Base-by-base conservation (phyloP, 495 filamentous ascomycete species). In the Talaromyces trachyspermus region DNA sequence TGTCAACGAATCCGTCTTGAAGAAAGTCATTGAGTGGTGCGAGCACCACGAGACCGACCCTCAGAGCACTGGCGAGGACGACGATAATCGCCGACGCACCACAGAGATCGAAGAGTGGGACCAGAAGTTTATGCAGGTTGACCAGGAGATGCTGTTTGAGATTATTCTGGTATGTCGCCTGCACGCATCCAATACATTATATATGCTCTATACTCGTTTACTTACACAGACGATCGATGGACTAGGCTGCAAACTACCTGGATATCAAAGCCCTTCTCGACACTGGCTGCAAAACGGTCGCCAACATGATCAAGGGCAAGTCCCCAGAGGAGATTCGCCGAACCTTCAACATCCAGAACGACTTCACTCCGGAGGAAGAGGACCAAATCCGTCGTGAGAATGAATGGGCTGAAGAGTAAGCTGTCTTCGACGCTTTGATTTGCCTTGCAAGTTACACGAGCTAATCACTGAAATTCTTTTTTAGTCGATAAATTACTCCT, bases 21-120 rank as follows among this genome's bases (percentile, higher is more conserved):
- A 80, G 62, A 98, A 98, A 70, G 92, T 98, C 27, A 80, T 97
- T 58, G 94, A 96, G 62, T 98, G 92, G 92, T 97, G 92, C 65
- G 78, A 81, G 53, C 89, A 97, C 59, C 92, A 98, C 79, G 84
- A 85, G 63, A 78, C 78, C 57, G 92, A 98, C 63, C 86, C 92
- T 36, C 77, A 81, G 14, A 73, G 79, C 32, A 72, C 79, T 44
- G 87, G 91, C 43, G 92, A 98, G 44, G 91, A 98, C 50, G 84
- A 89, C 54, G 92, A 98, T 60, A 85, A 78, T 29, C 87, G 94
- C 52, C 95, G 95, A 76, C 95, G 95, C 80, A 94, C 89, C 0
- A 96, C 92, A 17, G 92, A 97, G 43, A 98, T 98, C 57, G 92
- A 96, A 32, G 92, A 98, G 69, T 98, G 92, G 92, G 92, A 98